These are phyloP conservation scores for Cercospora sp. DNA, from an alignment of 2,329 filamentous ascomycete genomes.

Conservation along the genomic window DNA sequence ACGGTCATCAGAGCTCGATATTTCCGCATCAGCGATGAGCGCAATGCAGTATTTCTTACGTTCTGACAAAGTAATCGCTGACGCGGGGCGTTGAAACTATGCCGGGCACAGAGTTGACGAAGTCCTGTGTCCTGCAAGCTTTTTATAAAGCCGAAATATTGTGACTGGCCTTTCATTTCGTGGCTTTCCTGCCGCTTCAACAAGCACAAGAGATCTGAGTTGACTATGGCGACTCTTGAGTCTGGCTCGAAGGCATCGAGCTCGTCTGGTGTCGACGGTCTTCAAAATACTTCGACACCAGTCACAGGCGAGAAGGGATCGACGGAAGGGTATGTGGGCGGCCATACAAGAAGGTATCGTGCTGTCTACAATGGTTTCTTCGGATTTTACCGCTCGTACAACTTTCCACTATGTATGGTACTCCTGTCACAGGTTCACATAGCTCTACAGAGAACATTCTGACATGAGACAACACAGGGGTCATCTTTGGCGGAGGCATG, in stretches of 20 bases:
- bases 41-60: neutral
- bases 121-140: neutral
- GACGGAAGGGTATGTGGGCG: neutral
- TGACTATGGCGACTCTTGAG: neutral
- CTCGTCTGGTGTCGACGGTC: neutral
- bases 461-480: neutral
- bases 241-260: neutral
- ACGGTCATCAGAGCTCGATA: neutral
- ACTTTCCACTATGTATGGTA: neutral
- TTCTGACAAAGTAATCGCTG: neutral
- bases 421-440: neutral
- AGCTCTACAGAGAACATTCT: neutral
- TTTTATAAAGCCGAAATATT: neutral
- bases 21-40: neutral
- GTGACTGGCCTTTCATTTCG: neutral
- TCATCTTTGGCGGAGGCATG: neutral
- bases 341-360: neutral
- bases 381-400: neutral
- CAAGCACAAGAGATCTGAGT: neutral
- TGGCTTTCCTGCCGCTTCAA: neutral
- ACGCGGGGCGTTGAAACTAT: neutral
- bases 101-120: neutral
- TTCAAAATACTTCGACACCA: neutral
- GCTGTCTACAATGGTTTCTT: neutral
- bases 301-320: neutral